These are phyloP conservation scores for Cercospora citrullina DNA, from an alignment of 2,329 filamentous ascomycete genomes.

Conservation along the genomic window DNA sequence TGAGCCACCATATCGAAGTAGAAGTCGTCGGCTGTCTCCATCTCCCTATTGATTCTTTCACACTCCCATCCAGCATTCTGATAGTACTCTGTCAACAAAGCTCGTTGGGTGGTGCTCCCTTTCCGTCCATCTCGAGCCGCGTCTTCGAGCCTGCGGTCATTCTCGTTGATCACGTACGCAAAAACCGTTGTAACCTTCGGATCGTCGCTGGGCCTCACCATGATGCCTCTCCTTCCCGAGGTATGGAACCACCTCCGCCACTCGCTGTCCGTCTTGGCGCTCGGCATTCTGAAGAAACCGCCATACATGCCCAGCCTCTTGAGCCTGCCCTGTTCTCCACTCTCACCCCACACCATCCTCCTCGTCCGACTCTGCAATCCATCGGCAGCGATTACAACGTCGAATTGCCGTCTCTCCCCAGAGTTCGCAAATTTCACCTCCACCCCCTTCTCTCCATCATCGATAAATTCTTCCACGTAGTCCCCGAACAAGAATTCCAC, in stretches of 20 bases:
- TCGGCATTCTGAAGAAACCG: constrained; percentile 37
- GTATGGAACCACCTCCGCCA: constrained; percentile 39
- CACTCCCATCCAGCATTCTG: constrained; percentile 34
- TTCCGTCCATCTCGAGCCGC: constrained; percentile 23
- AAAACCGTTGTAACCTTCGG: constrained; percentile 30
- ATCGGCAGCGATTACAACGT: constrained; percentile 38
- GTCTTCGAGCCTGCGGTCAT: constrained; percentile 26
- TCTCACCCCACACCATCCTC: constrained; percentile 31
- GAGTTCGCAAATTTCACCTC: constrained; percentile 33
- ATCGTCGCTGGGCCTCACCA: constrained; percentile 34
- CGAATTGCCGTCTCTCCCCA: constrained; percentile 20
- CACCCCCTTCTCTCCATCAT: constrained; percentile 30
- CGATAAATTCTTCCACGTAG: constrained; percentile 27
- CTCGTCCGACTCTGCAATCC: constrained; percentile 36
- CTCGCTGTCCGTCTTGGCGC: constrained; percentile 25
- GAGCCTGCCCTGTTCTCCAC: constrained; percentile 24
- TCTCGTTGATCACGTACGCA: constrained; percentile 29
- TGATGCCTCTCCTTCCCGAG: constrained; percentile 33
- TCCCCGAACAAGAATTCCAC: constrained; percentile 38
- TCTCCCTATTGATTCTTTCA: constrained; percentile 30
- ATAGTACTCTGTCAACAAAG: constrained; percentile 33
- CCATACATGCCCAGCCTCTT: constrained; percentile 34
- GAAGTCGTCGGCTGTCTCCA: constrained; percentile 37
- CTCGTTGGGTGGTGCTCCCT: constrained; percentile 31
- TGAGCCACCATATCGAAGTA: constrained; percentile 38